Evolutionary conservation across 495 filamentous ascomycete genomes (phyloP).

Genomic region (Penicillium cosmopolitanum): DNA sequence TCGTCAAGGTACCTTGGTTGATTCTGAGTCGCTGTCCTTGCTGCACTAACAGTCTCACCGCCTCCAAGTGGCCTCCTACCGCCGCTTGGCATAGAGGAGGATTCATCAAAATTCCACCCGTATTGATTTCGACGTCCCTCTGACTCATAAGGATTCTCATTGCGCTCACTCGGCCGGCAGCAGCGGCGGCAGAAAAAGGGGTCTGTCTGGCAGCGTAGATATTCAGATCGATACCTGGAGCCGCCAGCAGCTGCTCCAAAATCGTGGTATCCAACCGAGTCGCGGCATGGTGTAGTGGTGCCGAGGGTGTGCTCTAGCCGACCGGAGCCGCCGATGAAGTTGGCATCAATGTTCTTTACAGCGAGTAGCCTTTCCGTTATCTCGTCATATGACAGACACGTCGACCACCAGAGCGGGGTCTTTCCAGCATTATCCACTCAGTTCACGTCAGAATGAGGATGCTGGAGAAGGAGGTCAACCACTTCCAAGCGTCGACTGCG

Average conservation of each 20-base stretch:
- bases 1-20: constrained; percentile 13
- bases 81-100: constrained; percentile 8
- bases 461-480: no score
- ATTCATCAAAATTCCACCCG: constrained; percentile 9
- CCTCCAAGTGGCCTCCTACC: background rate
- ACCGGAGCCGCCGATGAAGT: constrained; percentile 7
- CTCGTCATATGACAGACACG: constrained; percentile 8
- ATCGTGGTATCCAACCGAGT: background rate
- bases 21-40: constrained; percentile 1
- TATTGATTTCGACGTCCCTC: no score
- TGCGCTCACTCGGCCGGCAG: constrained; percentile 3
- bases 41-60: background rate
- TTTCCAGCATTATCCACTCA: background rate
- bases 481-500: no score
- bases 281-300: constrained; percentile 7
- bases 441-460: no score
- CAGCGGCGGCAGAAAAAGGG: constrained; percentile 10
- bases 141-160: no score
- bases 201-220: constrained; percentile 12
- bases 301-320: background rate
- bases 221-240: constrained; percentile 11
- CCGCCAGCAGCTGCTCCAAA: constrained; percentile 12
- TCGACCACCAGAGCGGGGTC: background rate
- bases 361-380: constrained; percentile 12
- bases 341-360: constrained; percentile 10